Base-by-base conservation (phyloP, 345 rosid species). In the Fremontodendron californicum region DNA sequence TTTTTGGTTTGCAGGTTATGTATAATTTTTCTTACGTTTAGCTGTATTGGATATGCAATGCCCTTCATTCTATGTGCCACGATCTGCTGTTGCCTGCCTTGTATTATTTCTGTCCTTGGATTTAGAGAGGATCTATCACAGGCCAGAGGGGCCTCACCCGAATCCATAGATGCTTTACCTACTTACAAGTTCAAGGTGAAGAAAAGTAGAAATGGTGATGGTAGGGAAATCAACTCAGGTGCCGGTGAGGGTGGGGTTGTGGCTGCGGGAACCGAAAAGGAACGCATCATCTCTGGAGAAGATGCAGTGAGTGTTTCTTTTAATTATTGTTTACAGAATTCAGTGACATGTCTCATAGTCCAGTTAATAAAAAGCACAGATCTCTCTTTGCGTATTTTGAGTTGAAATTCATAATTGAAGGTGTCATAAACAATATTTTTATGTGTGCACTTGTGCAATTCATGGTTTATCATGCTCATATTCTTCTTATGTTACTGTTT, bases 21-120 rank as follows among this genome's bases (percentile, higher is more conserved):
- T 80, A 90, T 95, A 86, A 94, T 93, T 86, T 93, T 95, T 84
- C 96, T 95, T 77, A 89, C 90, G 23, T 84, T 95, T 81, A 92
- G 99, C 86, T 95, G 99, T 79, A 89, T 95, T 48, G 99, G 99
- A 75, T 95, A 95, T 33, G 99, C 99, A 0, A 93, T 95, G 99
- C 99, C 99, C 67, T 93, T 95, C 85, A 95, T 93, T 80, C 89
- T 95, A 58, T 95, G 99, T 81, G 95, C 98, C 35, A 93, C 98
- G 19, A 90, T 95, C 78, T 95, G 99, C 83, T 95, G 98, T 81
- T 95, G 99, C 82, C 85, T 95, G 81, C 99, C 98, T 5, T 93
- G 98, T 79, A 92, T 95, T 71, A 92, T 95, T 73, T 95, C 98
- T 4, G 71, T 93, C 66, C 96, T 95, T 78, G 99, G 98, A 61